Conservation (phyloP, 75 land plant species). For the Selaginella moellendorffii region DNA sequence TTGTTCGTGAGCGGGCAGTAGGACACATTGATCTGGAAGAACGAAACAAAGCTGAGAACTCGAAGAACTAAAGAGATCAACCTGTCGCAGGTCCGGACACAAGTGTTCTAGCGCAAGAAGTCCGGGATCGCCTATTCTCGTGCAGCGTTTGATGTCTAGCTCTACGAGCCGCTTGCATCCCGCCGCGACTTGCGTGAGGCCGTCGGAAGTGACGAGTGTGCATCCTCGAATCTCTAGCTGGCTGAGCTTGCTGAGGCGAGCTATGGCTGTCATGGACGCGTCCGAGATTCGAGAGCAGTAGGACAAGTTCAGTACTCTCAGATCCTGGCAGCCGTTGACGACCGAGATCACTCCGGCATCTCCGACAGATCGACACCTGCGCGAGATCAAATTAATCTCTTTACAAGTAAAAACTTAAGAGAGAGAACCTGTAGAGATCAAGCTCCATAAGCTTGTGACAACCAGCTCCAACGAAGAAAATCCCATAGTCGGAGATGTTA, state of each 20-base stretch:
- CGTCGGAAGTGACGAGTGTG: slow-evolving; percentile 40
- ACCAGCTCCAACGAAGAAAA: slow-evolving; percentile 31
- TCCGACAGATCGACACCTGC: slow-evolving; percentile 22
- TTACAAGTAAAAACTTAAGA: not conserved
- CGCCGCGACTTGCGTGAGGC: slow-evolving; percentile 47
- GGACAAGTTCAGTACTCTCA: slow-evolving; percentile 54
- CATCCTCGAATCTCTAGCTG: slow-evolving; percentile 71
- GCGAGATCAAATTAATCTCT: not conserved
- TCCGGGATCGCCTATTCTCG: slow-evolving; percentile 40
- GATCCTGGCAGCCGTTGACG: slow-evolving; percentile 37
- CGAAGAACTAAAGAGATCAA: slow-evolving; percentile 14
- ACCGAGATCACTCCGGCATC: slow-evolving; percentile 54
- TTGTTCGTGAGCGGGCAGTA: slow-evolving; percentile 65
- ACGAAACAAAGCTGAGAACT: not conserved
- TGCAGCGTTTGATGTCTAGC: slow-evolving; percentile 75
- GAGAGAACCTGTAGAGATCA: slow-evolving; percentile 70
- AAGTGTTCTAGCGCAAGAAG: slow-evolving; percentile 47
- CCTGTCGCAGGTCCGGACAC: slow-evolving; percentile 68
- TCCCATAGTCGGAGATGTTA: slow-evolving; percentile 50
- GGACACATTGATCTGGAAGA: slow-evolving; percentile 64
- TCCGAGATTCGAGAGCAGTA: slow-evolving; percentile 68
- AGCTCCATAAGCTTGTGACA: slow-evolving; percentile 58
- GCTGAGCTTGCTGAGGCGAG: slow-evolving; percentile 38
- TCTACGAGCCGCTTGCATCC: slow-evolving; percentile 51
- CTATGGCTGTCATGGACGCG: slow-evolving; percentile 34